Evolutionary conservation across 306 rosid species (phyloP).

Genomic region (Begonia peltatifolia): DNA sequence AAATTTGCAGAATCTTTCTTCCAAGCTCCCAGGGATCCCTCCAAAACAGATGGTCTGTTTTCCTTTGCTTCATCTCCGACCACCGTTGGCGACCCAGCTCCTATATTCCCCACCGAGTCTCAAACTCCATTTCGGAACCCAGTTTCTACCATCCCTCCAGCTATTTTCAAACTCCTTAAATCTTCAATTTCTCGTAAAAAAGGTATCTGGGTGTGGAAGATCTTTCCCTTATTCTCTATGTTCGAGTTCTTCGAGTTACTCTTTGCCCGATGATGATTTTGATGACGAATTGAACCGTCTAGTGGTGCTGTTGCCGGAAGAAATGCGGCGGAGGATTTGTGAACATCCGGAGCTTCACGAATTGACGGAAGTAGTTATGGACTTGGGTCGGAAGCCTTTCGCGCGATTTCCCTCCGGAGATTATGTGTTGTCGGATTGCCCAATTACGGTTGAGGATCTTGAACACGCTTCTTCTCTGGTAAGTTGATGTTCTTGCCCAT

Average conservation of each 20-base stretch:
- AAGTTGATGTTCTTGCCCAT: neutral
- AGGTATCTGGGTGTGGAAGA: constrained; percentile 19
- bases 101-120: constrained; percentile 11
- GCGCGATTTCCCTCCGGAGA: constrained; percentile 91
- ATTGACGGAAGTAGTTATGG: constrained; percentile 84
- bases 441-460: constrained; percentile 54
- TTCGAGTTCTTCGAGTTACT: constrained; percentile 9
- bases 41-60: constrained; percentile 48
- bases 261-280: constrained; percentile 38
- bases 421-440: constrained; percentile 51
- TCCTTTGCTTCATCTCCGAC: constrained; percentile 20
- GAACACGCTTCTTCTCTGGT: constrained; percentile 83
- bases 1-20: no score
- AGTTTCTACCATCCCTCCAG: constrained; percentile 9
- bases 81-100: constrained; percentile 13
- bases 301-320: constrained; percentile 60
- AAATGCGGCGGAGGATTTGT: constrained; percentile 55
- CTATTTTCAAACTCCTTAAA: constrained; percentile 2
- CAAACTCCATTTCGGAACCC: constrained; percentile 16
- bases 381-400: constrained; percentile 85
- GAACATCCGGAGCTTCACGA: constrained; percentile 57
- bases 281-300: constrained; percentile 63
- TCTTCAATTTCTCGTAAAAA: constrained; percentile 16
- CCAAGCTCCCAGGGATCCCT: constrained; percentile 15
- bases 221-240: constrained; percentile 11